These are phyloP conservation scores for Pseudocercospora eumusae DNA, from an alignment of 2,329 filamentous ascomycete genomes.

Conservation along the genomic window DNA sequence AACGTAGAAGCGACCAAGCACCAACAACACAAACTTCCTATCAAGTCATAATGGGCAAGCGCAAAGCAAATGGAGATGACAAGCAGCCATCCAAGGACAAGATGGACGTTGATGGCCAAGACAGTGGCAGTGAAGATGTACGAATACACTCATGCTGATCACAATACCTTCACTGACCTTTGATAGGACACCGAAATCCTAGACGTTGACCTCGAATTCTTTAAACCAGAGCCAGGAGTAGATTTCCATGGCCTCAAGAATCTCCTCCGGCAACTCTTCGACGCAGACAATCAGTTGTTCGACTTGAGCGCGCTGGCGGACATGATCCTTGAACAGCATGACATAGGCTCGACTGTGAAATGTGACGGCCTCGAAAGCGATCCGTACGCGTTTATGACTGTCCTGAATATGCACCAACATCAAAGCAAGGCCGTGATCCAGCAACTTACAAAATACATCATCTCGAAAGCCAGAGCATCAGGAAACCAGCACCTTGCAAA, in stretches of 20 bases:
- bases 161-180: conserved; percentile 14
- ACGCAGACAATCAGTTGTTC: conserved; percentile 81
- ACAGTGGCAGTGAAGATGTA: conserved; percentile 40
- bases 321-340: conserved; percentile 80
- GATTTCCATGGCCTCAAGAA: conserved; percentile 96
- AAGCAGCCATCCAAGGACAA: conserved; percentile 48
- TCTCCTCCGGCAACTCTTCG: conserved; percentile 86
- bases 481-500: conserved; percentile 39
- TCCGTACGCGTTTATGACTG: conserved; percentile 88
- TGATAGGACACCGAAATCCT: conserved; percentile 82
- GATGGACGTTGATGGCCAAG: conserved; percentile 43
- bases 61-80: conserved; percentile 52
- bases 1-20: neutral
- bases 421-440: conserved; percentile 70
- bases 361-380: conserved; percentile 93
- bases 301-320: conserved; percentile 85
- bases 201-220: conserved; percentile 98
- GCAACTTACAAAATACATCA: conserved; percentile 71
- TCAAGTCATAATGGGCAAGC: conserved; percentile 51
- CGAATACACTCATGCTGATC: conserved; percentile 16
- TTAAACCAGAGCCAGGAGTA: conserved; percentile 84
- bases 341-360: conserved; percentile 92
- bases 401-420: conserved; percentile 79
- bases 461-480: conserved; percentile 55
- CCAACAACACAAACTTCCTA: too few species aligned